Base-by-base conservation (phyloP, 2,329 filamentous ascomycete species). In the Xylaria sp. region DNA sequence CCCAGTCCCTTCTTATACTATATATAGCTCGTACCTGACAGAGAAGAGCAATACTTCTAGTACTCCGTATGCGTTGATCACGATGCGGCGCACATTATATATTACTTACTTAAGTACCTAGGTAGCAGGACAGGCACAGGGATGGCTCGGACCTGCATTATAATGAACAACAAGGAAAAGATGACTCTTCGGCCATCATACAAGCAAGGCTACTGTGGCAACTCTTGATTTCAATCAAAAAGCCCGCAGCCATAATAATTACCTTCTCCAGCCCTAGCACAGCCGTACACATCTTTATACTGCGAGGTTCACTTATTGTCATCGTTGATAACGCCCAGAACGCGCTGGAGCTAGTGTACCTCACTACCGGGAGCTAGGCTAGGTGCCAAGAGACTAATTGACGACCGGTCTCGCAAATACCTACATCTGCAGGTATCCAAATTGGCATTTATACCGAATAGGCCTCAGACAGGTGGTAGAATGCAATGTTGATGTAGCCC, bases 391-490 rank as follows among this genome's bases (percentile, higher is more conserved):
- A 49, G 46, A 49, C 46, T 20, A 23, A 49, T 49, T 13, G 12
- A 41, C 39, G 39, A 41, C 39, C 15, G 39, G 46, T 49, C 46
- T 49, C 10, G 46, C 20, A 49, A 49, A 49, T 9, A 13, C 15
- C 23, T 46, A 28, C 23, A 46, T n/a, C 41, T 57, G 56, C 23
- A 46, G 23, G 56, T 46, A 58, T 48, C 56, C 39, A 58, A 58
- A 58, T 46, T 41, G 36, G 13, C 13, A 46, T 58, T 58, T 58
- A n/a, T 58, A 58, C 55, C 10, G 13, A 58, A 18, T 46, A 31
- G 55, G 23, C 55, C 23, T 58, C 36, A 41, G 39, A 58, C 55
- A 46, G 43, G 15, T 33, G 15, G 41, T 46, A 7, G 41, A 18
- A 52, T 48, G 20, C 23, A 51, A 12, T 10, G 46, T 49, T 20